phyloP scores from a whole-genome alignment of 805 yeast genomes.

The Kazachstania martiniae region DNA sequence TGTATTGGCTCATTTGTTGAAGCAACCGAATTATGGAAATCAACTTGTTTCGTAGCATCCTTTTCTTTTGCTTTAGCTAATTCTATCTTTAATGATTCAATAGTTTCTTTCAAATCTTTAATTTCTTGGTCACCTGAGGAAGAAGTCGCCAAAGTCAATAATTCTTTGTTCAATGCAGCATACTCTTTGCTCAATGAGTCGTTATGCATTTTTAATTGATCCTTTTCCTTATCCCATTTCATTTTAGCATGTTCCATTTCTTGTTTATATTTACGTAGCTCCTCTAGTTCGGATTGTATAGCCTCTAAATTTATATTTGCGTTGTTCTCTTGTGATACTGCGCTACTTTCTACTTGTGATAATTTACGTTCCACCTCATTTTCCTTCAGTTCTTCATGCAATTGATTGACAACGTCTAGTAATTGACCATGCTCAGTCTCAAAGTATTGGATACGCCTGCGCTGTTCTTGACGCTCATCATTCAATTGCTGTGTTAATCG shows the following conservation, averaged over 20 bases:
- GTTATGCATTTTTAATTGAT: conserved; percentile 21
- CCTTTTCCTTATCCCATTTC: conserved; percentile 21
- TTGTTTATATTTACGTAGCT: conserved; percentile 7
- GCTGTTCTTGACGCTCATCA: conserved; percentile 17
- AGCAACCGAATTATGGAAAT: background rate
- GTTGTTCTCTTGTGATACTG: conserved; percentile 1
- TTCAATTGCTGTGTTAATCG: conserved; percentile 16
- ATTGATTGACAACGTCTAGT: conserved; percentile 23
- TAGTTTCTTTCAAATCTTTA: conserved; percentile 9
- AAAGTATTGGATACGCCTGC: conserved; percentile 18
- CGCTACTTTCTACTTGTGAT: no score
- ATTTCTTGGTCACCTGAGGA: conserved; percentile 3
- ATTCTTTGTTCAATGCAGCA: conserved; percentile 17
- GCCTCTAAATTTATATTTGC: conserved; percentile 1
- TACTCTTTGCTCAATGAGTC: conserved; percentile 21
- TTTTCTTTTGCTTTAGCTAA: conserved; percentile 17
- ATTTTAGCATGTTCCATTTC: conserved; percentile 8
- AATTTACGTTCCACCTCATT: conserved; percentile 20
- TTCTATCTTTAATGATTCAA: conserved; percentile 23
- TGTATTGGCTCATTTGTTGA: conserved; percentile 5
- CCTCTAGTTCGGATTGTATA: conserved; percentile 7
- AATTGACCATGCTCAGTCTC: conserved; percentile 25
- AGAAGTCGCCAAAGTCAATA: conserved; percentile 13
- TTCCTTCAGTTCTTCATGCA: conserved; percentile 26
- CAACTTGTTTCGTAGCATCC: background rate